Conservation (phyloP, 1,139 yeast genomes). For the Taphrina wiesneri region DNA sequence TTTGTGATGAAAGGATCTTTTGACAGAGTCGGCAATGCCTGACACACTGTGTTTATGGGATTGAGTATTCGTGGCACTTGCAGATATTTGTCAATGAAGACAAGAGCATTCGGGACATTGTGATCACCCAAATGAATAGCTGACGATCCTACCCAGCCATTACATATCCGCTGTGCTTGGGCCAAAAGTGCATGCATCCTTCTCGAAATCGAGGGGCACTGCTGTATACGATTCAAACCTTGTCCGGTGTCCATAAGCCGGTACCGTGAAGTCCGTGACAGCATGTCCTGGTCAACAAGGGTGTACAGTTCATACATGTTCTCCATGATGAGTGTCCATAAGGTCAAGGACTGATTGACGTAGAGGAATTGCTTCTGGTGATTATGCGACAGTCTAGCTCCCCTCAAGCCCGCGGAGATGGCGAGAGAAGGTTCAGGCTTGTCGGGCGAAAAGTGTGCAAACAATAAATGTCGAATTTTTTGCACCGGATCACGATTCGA, state of each 20-base stretch:
- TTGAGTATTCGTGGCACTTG: constrained; percentile 72
- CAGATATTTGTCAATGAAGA: constrained; percentile 70
- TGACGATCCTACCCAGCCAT: constrained; percentile 70
- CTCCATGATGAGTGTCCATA: constrained; percentile 72
- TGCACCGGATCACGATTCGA: constrained; percentile 65
- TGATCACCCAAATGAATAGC: constrained; percentile 76
- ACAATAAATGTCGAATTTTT: constrained; percentile 59
- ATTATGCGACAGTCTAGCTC: constrained; percentile 68
- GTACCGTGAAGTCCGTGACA: constrained; percentile 54
- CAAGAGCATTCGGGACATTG: constrained; percentile 74
- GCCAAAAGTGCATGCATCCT: constrained; percentile 66
- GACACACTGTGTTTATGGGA: constrained; percentile 62
- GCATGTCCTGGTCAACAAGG: constrained; percentile 67
- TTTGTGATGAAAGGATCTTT: constrained; percentile 53
- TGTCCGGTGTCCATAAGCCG: constrained; percentile 71
- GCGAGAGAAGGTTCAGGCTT: constrained; percentile 54
- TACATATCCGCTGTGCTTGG: constrained; percentile 60
- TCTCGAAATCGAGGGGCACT: constrained; percentile 65
- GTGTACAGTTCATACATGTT: constrained; percentile 74
- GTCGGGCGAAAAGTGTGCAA: constrained; percentile 53
- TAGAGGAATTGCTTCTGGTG: constrained; percentile 69
- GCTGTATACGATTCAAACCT: constrained; percentile 69
- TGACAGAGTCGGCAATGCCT: constrained; percentile 55
- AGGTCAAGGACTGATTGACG: constrained; percentile 62
- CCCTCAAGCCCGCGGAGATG: constrained; percentile 61